Evolutionary conservation across 345 rosid species (phyloP).

Genomic region (Hibiscus trionum): DNA sequence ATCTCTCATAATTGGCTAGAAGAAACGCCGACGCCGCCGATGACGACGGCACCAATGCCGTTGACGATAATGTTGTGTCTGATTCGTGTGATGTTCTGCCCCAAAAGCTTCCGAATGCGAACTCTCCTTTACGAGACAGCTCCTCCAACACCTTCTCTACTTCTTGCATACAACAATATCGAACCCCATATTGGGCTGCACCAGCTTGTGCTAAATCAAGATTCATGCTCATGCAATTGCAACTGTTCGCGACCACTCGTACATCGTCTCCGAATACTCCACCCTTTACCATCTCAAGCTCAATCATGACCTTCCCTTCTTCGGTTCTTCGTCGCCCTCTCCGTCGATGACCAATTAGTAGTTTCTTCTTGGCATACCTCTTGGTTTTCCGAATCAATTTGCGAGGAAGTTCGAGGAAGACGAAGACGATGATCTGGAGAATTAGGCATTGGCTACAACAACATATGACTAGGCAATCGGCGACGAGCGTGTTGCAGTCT

Average conservation of each 20-base stretch:
- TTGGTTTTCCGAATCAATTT: slow-evolving; percentile 45
- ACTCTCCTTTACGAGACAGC: slow-evolving; percentile 50
- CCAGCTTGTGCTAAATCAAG: slow-evolving; percentile 20
- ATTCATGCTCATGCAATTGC: slow-evolving; percentile 14
- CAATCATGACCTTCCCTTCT: not conserved
- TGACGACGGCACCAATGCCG: too few relatives aligned
- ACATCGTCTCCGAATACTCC: not conserved
- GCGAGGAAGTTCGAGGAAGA: slow-evolving; percentile 50
- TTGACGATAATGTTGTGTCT: not conserved
- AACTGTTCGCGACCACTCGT: not conserved
- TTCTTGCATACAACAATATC: slow-evolving; percentile 46
- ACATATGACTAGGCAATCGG: slow-evolving; percentile 65
- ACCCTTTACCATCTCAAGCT: slow-evolving; percentile 4
- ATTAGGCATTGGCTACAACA: slow-evolving; percentile 83
- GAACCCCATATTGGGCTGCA: slow-evolving; percentile 14
- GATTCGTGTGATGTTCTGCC: slow-evolving; percentile 26
- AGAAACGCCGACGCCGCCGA: too few relatives aligned
- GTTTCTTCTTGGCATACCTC: slow-evolving; percentile 42
- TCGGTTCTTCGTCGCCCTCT: slow-evolving; percentile 17
- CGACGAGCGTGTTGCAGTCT: slow-evolving; percentile 53
- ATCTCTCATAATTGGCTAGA: slow-evolving; percentile 13
- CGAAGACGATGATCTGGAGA: slow-evolving; percentile 49
- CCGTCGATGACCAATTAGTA: slow-evolving; percentile 16
- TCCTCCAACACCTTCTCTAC: slow-evolving; percentile 49
- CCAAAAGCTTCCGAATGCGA: slow-evolving; percentile 94